A percentile compares a stretch with the other conserved stretches of the same genome.
Conservation (phyloP, 306 rosid genomes). For the Lotus japonicus region DNA sequence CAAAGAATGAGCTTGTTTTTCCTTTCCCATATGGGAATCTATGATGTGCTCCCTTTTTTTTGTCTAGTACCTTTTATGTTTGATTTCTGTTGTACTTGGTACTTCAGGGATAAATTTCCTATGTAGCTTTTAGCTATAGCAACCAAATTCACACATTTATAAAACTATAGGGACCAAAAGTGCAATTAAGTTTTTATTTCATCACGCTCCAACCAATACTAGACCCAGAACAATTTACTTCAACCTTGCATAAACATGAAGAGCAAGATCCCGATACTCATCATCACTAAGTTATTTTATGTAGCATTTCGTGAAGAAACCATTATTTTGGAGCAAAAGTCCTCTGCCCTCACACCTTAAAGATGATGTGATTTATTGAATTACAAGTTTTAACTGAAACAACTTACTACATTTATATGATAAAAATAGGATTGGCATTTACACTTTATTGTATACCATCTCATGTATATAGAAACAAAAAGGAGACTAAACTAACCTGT, state of each 20-base stretch:
- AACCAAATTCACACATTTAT: too few relatives aligned
- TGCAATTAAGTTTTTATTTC: too few relatives aligned
- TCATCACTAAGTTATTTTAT: background rate
- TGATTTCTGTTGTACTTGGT: too few relatives aligned
- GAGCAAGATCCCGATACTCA: background rate
- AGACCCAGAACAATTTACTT: background rate
- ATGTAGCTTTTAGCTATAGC: too few relatives aligned
- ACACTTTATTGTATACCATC: constrained; percentile 28
- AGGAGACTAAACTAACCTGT: constrained; percentile 13
- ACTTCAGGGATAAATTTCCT: too few relatives aligned
- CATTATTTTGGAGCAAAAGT: background rate
- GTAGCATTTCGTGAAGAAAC: constrained; percentile 3
- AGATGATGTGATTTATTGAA: constrained; percentile 17
- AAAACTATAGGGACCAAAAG: too few relatives aligned
- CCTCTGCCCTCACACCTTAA: constrained; percentile 6
- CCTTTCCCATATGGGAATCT: too few relatives aligned
- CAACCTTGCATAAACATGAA: background rate
- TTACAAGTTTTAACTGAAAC: background rate
- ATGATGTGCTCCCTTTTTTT: too few relatives aligned
- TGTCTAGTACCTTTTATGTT: too few relatives aligned
- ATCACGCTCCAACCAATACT: background rate
- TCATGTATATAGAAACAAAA: constrained; percentile 11
- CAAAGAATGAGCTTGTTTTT: too few relatives aligned
- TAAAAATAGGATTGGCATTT: constrained; percentile 25
- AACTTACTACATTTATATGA: constrained; percentile 22